Evolutionary conservation across 2,329 filamentous ascomycete genomes (phyloP).

Genomic region (Fusarium liriodendri): DNA sequence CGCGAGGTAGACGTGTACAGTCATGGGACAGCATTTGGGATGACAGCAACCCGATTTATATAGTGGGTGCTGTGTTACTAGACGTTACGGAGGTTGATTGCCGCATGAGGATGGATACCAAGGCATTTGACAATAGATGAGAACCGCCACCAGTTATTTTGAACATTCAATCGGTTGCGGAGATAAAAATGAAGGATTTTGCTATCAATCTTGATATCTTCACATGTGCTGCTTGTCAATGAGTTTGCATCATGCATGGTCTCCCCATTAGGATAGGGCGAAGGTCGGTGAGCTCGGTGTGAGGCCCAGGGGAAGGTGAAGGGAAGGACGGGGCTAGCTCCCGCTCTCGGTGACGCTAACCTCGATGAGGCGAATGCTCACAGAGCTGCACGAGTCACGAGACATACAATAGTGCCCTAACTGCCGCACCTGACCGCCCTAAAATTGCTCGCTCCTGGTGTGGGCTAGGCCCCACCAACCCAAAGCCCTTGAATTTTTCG

Average conservation of each 20-base stretch:
- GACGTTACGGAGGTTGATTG: slow-evolving; percentile 21
- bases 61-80: slow-evolving; percentile 10
- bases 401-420: slow-evolving; percentile 51
- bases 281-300: slow-evolving; percentile 17
- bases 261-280: neutral
- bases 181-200: neutral
- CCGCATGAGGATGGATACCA: slow-evolving; percentile 19
- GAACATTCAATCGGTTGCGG: neutral
- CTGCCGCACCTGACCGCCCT: slow-evolving; percentile 58
- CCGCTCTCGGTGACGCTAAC: neutral
- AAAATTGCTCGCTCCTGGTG: slow-evolving; percentile 4
- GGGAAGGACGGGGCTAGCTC: neutral
- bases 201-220: neutral
- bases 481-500: slow-evolving; percentile 47
- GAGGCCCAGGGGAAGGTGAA: neutral
- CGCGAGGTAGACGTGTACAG: slow-evolving; percentile 31
- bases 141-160: neutral
- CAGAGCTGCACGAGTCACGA: neutral
- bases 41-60: slow-evolving; percentile 1
- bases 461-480: slow-evolving; percentile 22
- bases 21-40: slow-evolving; percentile 13
- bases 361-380: neutral
- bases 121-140: slow-evolving; percentile 36
- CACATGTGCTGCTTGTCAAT: neutral
- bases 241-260: neutral